Conservation (phyloP, 23 red algal species). For the Gracilaria vermiculophylla region DNA sequence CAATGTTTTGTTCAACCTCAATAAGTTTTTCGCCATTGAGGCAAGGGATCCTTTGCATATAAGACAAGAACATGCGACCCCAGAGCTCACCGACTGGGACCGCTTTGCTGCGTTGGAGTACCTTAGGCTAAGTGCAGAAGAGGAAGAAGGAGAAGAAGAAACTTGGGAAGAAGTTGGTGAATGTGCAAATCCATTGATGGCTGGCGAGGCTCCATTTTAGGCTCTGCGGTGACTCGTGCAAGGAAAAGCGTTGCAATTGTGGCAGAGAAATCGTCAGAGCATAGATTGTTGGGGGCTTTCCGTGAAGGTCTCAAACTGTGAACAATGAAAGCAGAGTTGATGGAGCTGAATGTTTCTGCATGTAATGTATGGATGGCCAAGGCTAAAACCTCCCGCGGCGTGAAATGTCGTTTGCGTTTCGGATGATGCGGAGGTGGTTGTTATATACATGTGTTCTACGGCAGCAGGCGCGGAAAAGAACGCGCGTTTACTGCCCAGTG, state of each 20-base stretch:
- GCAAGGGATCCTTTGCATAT: conserved; percentile 83
- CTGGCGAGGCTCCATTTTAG: conserved; percentile 73
- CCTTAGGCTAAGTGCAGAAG: conserved; percentile 87
- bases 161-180: conserved; percentile 71
- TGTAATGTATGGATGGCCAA: neutral
- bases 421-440: conserved; percentile 1
- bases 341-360: neutral
- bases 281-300: neutral
- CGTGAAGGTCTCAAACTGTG: neutral
- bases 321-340: neutral
- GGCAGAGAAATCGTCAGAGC: neutral
- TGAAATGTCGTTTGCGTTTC: neutral
- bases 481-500: conserved; percentile 7
- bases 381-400: neutral
- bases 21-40: conserved; percentile 99
- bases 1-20: conserved; percentile 99
- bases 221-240: neutral
- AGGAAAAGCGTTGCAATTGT: neutral
- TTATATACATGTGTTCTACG: neutral
- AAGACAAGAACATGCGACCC: conserved; percentile 84
- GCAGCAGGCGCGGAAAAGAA: neutral
- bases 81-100: conserved; percentile 98
- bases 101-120: conserved; percentile 98
- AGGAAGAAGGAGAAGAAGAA: conserved; percentile 86
- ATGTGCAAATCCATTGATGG: conserved; percentile 60